These are phyloP conservation scores for Aspergillus incahuasiensis DNA, from an alignment of 495 filamentous ascomycete species.

Conservation along the genomic window DNA sequence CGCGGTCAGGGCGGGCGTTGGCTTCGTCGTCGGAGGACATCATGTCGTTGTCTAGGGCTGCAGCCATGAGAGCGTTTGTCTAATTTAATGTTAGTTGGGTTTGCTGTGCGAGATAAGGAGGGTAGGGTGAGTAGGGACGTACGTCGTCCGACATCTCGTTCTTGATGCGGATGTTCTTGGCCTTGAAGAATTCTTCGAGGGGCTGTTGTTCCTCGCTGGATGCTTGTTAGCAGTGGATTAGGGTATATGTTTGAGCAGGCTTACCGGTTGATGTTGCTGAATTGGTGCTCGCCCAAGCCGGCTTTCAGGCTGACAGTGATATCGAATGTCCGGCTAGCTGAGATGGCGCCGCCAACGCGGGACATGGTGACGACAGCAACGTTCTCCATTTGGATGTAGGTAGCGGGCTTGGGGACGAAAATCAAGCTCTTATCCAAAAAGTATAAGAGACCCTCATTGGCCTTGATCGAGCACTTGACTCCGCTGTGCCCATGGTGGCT, in stretches of 20 bases:
- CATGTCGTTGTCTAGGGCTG: conserved; percentile 73
- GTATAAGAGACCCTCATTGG: conserved; percentile 94
- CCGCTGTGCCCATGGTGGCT: conserved; percentile 89
- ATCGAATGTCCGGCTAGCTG: conserved; percentile 93
- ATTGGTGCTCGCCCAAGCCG: conserved; percentile 76
- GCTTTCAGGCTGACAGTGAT: conserved; percentile 86
- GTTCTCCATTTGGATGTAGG: conserved; percentile 91
- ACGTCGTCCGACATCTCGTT: conserved; percentile 84
- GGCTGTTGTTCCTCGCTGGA: conserved; percentile 85
- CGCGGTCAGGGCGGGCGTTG: conserved; percentile 64
- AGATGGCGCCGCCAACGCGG: conserved; percentile 88
- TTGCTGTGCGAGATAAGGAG: too few species aligned
- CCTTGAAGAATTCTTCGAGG: conserved; percentile 91
- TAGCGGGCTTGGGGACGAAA: conserved; percentile 97
- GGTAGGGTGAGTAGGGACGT: conserved; percentile 21
- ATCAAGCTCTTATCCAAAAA: conserved; percentile 98
- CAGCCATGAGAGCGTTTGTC: conserved; percentile 63
- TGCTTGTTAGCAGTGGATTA: conserved; percentile 11
- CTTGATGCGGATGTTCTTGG: conserved; percentile 89
- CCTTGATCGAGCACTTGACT: conserved; percentile 99
- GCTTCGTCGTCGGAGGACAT: conserved; percentile 78
- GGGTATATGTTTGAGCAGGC: conserved; percentile 15
- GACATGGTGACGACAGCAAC: conserved; percentile 88
- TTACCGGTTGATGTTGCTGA: conserved; percentile 96
- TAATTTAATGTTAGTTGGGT: conserved; percentile 10